A percentile compares a stretch with the other conserved stretches of the same genome.
Evolutionary conservation across 2,329 filamentous ascomycete species (phyloP).

Genomic region (Magnaporthiopsis incrustans): DNA sequence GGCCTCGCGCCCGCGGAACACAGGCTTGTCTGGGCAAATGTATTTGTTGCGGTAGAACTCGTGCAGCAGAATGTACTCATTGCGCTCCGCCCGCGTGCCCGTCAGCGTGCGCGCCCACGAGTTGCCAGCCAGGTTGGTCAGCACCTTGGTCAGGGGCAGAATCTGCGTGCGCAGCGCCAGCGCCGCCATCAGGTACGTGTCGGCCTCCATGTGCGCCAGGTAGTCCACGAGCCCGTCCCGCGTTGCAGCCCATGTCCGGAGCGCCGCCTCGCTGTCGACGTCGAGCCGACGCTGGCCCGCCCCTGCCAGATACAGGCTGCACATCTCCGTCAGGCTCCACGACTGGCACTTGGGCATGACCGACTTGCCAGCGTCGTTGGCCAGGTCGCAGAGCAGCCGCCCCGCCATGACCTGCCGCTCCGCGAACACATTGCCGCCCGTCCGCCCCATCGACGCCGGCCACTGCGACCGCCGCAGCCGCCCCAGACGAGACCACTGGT

Average conservation of each 20-base stretch:
- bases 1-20: conserved; percentile 53
- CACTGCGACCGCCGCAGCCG: conserved; percentile 75
- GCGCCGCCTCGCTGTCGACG: conserved; percentile 76
- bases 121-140: conserved; percentile 95
- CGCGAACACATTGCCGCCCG: conserved; percentile 83
- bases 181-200: conserved; percentile 93
- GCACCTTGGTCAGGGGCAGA: conserved; percentile 84
- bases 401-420: conserved; percentile 87
- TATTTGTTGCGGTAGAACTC: conserved; percentile 97
- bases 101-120: conserved; percentile 96
- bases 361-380: conserved; percentile 94
- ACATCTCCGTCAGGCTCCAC: conserved; percentile 98
- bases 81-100: conserved; percentile 91
- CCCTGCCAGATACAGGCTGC: conserved; percentile 73
- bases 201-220: conserved; percentile 84
- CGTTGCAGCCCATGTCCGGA: conserved; percentile 79
- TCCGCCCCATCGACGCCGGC: conserved; percentile 80
- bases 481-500: conserved; percentile 90
- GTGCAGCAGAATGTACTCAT: conserved; percentile 97
- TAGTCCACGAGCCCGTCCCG: conserved; percentile 88
- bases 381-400: conserved; percentile 84
- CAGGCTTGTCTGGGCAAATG: conserved; percentile 93
- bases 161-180: conserved; percentile 85
- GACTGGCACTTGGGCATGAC: conserved; percentile 96
- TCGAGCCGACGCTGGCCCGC: conserved; percentile 60